Percentiles rank a stretch among this genome's conserved stretches.
Evolutionary conservation across 2,329 filamentous ascomycete genomes (phyloP).

Genomic region (Fusarium luffae): DNA sequence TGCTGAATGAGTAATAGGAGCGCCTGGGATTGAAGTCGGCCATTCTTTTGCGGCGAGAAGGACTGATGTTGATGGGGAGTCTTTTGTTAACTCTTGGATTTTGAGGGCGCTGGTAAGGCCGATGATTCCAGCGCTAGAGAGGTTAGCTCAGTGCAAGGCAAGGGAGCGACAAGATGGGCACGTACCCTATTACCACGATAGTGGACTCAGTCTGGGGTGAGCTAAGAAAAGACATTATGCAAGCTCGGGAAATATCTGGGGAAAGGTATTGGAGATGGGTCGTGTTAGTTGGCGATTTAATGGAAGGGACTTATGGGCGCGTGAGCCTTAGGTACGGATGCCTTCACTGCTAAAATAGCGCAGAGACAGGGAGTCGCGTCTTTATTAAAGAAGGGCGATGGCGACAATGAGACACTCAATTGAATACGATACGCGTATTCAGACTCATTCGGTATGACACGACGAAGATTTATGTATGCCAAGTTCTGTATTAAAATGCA

Average conservation of each 20-base stretch:
- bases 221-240: conserved; percentile 9
- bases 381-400: too few relatives aligned
- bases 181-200: conserved; percentile 47
- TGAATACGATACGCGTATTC: background rate
- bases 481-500: background rate
- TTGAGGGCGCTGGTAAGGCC: conserved; percentile 62
- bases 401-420: background rate
- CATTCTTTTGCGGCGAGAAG: conserved; percentile 50
- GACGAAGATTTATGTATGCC: background rate
- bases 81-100: conserved; percentile 50
- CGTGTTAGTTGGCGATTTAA: background rate
- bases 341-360: background rate
- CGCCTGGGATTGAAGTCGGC: conserved; percentile 50
- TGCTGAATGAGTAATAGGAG: conserved; percentile 44
- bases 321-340: background rate
- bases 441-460: background rate
- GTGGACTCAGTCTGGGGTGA: conserved; percentile 21
- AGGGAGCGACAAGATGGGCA: fast-evolving
- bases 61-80: conserved; percentile 22
- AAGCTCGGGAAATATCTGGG: background rate
- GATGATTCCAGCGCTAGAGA: conserved; percentile 62
- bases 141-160: background rate
- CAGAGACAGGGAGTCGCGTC: fast-evolving
- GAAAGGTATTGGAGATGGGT: background rate
- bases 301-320: too few relatives aligned